phyloP scores from a whole-genome alignment of 2,329 filamentous ascomycete species.

The Beauveria scarabaeidicola region DNA sequence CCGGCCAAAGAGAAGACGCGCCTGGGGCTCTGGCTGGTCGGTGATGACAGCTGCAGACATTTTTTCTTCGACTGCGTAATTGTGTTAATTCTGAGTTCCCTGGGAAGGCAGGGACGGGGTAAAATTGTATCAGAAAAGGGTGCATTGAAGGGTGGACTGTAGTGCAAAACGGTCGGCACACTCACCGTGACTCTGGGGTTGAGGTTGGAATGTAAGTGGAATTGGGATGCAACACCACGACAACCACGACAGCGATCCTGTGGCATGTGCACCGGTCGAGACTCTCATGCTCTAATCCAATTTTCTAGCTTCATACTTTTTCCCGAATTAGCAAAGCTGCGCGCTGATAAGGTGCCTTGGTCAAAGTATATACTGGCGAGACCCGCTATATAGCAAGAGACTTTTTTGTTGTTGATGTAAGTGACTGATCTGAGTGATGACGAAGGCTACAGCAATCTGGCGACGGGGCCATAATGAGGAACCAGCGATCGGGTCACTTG shows the following conservation, averaged over 20 bases:
- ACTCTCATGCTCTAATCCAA: constrained; percentile 6
- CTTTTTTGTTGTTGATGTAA: background rate
- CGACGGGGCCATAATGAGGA: constrained; percentile 9
- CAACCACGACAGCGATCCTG: constrained; percentile 8
- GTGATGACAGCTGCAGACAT: constrained; percentile 18
- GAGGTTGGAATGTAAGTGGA: constrained; percentile 11
- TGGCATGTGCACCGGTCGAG: background rate
- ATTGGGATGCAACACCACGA: constrained; percentile 11
- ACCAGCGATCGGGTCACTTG: constrained; percentile 6
- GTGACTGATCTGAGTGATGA: background rate
- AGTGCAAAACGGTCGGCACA: background rate
- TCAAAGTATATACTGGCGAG: background rate
- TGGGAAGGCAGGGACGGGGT: background rate
- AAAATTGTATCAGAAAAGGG: background rate
- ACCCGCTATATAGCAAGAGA: background rate
- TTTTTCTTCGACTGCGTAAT: constrained; percentile 17
- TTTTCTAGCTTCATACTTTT: background rate
- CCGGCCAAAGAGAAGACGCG: constrained; percentile 17
- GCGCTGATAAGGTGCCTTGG: background rate
- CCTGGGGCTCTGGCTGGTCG: constrained; percentile 22
- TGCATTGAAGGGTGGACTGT: background rate
- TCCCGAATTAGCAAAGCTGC: background rate
- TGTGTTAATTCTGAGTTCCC: background rate
- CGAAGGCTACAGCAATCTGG: constrained; percentile 5
- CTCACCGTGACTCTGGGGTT: constrained; percentile 1